Evolutionary conservation across 2,329 filamentous ascomycete species (phyloP).

Genomic region (Talaromyces funiculosus): DNA sequence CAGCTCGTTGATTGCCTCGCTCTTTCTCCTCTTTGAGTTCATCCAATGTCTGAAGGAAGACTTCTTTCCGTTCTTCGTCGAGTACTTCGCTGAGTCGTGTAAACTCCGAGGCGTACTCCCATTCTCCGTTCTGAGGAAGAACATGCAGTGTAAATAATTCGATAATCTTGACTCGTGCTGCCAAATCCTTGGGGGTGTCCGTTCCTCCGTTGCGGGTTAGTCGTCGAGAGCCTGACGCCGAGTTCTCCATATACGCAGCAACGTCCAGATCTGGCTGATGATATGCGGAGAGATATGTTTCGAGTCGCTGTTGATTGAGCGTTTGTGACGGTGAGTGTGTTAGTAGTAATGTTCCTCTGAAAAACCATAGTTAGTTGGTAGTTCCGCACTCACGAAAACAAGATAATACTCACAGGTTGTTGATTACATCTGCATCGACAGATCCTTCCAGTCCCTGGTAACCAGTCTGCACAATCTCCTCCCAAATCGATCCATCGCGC

Average conservation of each 20-base stretch:
- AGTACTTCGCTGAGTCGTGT: conserved; percentile 79
- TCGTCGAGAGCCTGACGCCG: conserved; percentile 25
- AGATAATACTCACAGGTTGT: conserved; percentile 40
- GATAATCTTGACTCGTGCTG: conserved; percentile 80
- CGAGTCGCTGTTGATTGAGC: conserved; percentile 79
- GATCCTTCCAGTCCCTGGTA: conserved; percentile 85
- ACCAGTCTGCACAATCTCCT: conserved; percentile 79
- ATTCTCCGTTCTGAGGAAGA: conserved; percentile 86
- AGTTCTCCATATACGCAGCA: conserved; percentile 52
- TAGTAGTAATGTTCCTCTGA: conserved; percentile 78
- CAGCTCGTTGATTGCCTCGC: conserved; percentile 59
- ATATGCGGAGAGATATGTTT: conserved; percentile 78
- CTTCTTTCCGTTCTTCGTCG: conserved; percentile 85
- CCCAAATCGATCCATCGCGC: conserved; percentile 87
- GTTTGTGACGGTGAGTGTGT: conserved; percentile 81
- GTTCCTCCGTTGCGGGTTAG: conserved; percentile 54
- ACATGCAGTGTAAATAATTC: conserved; percentile 95
- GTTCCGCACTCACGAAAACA: neutral
- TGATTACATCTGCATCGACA: conserved; percentile 88
- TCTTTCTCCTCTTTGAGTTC: conserved; percentile 77
- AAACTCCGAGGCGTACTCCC: conserved; percentile 91
- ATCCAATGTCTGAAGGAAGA: conserved; percentile 80
- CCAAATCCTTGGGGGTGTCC: conserved; percentile 76
- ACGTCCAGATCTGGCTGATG: conserved; percentile 69
- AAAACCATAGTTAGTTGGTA: neutral